Base-by-base conservation (phyloP, 1,139 yeast genomes). In the Geotrichum candidum region DNA sequence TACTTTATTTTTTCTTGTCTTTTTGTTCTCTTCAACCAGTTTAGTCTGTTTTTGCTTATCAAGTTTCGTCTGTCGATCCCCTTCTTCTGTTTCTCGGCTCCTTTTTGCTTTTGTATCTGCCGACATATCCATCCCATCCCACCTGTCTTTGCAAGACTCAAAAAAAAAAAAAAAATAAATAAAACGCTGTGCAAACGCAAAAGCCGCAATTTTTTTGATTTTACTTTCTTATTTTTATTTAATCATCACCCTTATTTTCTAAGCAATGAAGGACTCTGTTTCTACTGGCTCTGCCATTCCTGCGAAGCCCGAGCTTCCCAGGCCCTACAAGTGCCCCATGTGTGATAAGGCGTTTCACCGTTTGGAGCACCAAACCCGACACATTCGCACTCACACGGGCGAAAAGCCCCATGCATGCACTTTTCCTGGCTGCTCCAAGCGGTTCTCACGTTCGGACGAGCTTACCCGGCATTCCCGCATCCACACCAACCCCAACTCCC, bases 261-360 rank as follows among this genome's bases (percentile, higher is more conserved):
- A 13, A 15, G n/a, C 46, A 13, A 41, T 41, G 46, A 41, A 41
- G 6, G 46, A 41, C 46, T 38, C 45, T 15, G 22, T 23, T 23
- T n/a, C 48, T 22, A 59, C 48, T n/a, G 22, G 23, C 48, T 6
- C 18, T 1, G 48, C 23, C n/a, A 23, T 23, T n/a, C 51, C 63
- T 23, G 65, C 61, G 59, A 70, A 66, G 64, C 66, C 70, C 18
- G 80, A 78, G 60, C 74, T 77, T 46, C 81, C 80, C 45, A 70
- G 95, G 67, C 97, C 97, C 3, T 91, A 89, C 78, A 88, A 90
- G 73, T 92, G 98, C 70, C 92, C 96, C 22, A 82, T 88, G 72
- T 92, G 98, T 75, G 88, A 87, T 61, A 90, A 92, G 77, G 96
- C 96, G 0, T 92, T 92, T 73, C 96, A 90, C 72, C 80, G 98